Percentiles rank a stretch among this genome's conserved stretches.
Evolutionary conservation across 2,329 filamentous ascomycete species (phyloP).

Genomic region (Xylariaceae sp.): DNA sequence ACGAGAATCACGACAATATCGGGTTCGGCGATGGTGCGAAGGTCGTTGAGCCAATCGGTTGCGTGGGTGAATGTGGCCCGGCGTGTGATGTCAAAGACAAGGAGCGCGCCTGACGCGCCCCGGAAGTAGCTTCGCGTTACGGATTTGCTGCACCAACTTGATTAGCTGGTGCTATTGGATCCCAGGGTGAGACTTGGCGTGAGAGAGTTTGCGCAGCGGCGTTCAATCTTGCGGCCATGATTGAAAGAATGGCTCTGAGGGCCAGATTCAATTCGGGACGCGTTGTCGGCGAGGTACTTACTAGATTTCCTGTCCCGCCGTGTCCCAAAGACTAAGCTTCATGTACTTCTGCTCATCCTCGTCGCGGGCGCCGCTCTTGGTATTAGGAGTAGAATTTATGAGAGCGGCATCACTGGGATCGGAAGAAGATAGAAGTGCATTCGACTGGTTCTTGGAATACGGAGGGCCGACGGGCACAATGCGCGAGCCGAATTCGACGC

Average conservation of each 20-base stretch:
- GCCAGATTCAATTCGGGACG: background rate
- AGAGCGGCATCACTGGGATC: background rate
- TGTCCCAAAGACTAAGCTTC: conserved; percentile 94
- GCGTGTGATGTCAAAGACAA: conserved; percentile 93
- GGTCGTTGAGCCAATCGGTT: conserved; percentile 88
- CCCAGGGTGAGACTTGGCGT: background rate
- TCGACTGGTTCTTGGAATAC: conserved; percentile 40
- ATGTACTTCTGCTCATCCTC: conserved; percentile 63
- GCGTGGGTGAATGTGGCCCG: conserved; percentile 80
- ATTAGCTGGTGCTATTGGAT: conserved; percentile 5
- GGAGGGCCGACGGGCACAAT: conserved; percentile 88
- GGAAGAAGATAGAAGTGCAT: conserved; percentile 28
- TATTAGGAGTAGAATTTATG: conserved; percentile 14
- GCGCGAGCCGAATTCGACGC: conserved; percentile 90
- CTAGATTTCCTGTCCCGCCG: conserved; percentile 93
- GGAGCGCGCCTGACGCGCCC: conserved; percentile 63
- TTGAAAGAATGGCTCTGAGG: background rate
- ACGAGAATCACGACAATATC: conserved; percentile 93
- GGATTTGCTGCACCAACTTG: conserved; percentile 53
- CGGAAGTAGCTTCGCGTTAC: conserved; percentile 93
- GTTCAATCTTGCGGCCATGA: background rate
- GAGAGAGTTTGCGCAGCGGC: too few species aligned
- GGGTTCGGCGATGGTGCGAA: conserved; percentile 90
- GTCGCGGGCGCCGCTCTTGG: background rate
- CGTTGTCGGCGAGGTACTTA: conserved; percentile 5